Base-by-base conservation (phyloP, 805 yeast genomes). In the Saccharomycopsis fibuligera region DNA sequence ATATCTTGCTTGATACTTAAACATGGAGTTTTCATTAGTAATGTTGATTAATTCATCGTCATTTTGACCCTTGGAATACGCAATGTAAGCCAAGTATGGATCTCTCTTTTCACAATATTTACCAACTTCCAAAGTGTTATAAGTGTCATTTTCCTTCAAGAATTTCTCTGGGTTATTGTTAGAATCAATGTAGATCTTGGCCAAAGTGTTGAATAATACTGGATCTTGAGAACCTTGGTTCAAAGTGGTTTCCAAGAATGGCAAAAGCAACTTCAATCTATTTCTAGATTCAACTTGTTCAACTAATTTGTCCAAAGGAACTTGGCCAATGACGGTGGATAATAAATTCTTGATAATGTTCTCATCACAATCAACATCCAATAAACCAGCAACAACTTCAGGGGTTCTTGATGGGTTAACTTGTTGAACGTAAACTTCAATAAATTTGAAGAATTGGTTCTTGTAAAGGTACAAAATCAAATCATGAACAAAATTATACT, bases 91-190 rank as follows among this genome's bases (percentile, higher is more conserved):
- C 64, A 93, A 74, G 70, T 88, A 93, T 54, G 99, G 99, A 63
- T 93, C 99, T 69, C 99, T 86, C 79, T 87, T 91, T 70, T 93
- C 99, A 76, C 99, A 93, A 74, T 93, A 93, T 64, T 81, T 88
- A 74, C 99, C 99, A 57, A 93, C 97, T 60, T 85, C 85, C 58
- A 86, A 72, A n/a, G 98, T 84, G 68, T 93, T 95, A 69, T 93
- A 93, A 62, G 76, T 75, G 58, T 81, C 76, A 67, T 93, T 93
- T 68, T 91, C 98, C 63, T 81, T 83, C 72, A 93, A 76, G 74
- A 93, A 93, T 67, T 88, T 89, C 67, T 93, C 99, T 33, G 99
- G 98, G 58, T 89, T 85, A 73, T 93, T 93, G 75, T 93, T 93
- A 52, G 96, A 86, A 67, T 93, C 99, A 61, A 93, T 93, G 75